Percentiles rank a stretch among this genome's conserved stretches.
These are phyloP conservation scores for Aspergillus ochraceoroseus DNA, from an alignment of 2,329 filamentous ascomycete species.

Conservation along the genomic window DNA sequence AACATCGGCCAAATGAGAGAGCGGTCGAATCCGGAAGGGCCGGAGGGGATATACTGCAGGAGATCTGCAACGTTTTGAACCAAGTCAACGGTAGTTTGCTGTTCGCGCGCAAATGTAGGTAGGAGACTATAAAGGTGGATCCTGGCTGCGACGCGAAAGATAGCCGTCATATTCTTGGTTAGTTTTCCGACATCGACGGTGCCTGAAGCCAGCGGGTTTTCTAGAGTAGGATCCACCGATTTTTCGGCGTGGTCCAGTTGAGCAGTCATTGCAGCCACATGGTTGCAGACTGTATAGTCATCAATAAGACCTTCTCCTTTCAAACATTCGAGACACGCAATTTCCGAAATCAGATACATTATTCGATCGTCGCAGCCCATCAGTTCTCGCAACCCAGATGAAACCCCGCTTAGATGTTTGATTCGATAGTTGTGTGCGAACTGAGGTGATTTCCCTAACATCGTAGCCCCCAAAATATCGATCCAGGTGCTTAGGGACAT, in stretches of 20 bases:
- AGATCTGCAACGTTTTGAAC: conserved; percentile 70
- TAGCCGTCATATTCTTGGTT: neutral
- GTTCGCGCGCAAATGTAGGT: conserved; percentile 71
- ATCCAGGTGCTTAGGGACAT: conserved; percentile 88
- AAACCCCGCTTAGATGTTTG: conserved; percentile 65
- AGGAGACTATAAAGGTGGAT: conserved; percentile 93
- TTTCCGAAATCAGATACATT: conserved; percentile 98
- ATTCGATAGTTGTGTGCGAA: conserved; percentile 91
- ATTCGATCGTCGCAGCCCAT: conserved; percentile 97
- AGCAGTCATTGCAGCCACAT: conserved; percentile 77
- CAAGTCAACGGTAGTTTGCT: conserved; percentile 66
- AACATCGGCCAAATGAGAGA: conserved; percentile 89
- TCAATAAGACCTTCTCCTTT: conserved; percentile 67
- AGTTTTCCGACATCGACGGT: neutral
- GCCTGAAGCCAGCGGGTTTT: neutral
- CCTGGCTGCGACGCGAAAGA: conserved; percentile 84
- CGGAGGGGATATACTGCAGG: conserved; percentile 74
- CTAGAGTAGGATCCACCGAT: neutral
- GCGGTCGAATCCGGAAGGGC: conserved; percentile 76
- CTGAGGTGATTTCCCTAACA: conserved; percentile 74
- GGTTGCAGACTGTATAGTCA: conserved; percentile 75
- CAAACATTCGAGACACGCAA: conserved; percentile 86
- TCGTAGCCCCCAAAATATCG: conserved; percentile 89
- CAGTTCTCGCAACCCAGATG: conserved; percentile 75
- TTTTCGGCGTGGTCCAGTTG: conserved; percentile 61